Base-by-base conservation (phyloP, 164 flowering plant species). In the Dillenia suffruticosa region DNA sequence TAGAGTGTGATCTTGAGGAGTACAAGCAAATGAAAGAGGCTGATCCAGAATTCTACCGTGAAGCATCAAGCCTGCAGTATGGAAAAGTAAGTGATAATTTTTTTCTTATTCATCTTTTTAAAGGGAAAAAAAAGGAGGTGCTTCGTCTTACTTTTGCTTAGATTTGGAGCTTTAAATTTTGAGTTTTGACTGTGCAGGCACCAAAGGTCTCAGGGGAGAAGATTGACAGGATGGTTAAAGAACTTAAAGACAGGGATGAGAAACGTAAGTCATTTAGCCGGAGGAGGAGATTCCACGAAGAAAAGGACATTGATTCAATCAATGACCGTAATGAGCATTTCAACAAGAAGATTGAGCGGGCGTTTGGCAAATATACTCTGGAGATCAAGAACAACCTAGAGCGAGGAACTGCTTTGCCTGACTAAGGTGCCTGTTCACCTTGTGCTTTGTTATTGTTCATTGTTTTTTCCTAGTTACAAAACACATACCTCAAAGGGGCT, bases 371-470 rank as follows among this genome's bases (percentile, higher is more conserved):
- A 80, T 90, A 95, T 74, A 95, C 99, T 1, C 64, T 86, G 72
- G 97, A 95, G 86, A 95, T 95, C 72, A 95, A 88, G 74, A 95
- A 92, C 83, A 95, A 95, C 71, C 88, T 95, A 19, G 99, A 92
- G 76, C 72, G 97, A 55, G 97, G 99, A 79, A 92, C 97, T 74
- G 97, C 99, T 32, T 74, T 95, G 74, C 97, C 99, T 43, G 97
- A 92, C 71, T 95, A 67, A 82, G 70, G 75, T 71, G 44, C 58
- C 40, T 51, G 11, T 45, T 57, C 14, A 11, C 9, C 8, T 63
- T 10, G 16, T 55, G 9, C 43, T 32, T 47, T 54, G 58, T 49
- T 6, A 12, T 40, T 32, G 15, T 48, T 13, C 44, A 17, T 17
- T 32, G 26, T 48, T 13, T 57, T 51, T 9, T 52, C n/a, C 22